Percentiles rank a stretch among this genome's conserved stretches.
Conservation (phyloP, 2,329 filamentous ascomycete genomes). For the Clarireedia sp. region DNA sequence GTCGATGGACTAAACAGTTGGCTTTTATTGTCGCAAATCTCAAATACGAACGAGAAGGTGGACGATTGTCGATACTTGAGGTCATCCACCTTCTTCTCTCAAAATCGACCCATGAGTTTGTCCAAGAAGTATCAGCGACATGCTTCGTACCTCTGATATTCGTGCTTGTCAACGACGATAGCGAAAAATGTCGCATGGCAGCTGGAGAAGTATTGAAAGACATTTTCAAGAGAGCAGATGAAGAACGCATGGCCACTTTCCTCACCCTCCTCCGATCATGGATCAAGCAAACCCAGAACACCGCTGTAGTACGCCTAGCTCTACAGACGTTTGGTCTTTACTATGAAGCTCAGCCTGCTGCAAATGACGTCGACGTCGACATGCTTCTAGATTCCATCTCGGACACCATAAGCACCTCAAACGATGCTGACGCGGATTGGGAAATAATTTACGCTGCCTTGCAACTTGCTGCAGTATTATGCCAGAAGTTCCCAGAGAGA, state of each 20-base stretch:
- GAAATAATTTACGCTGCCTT: conserved; percentile 70
- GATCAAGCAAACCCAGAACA: conserved; percentile 67
- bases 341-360: conserved; percentile 58
- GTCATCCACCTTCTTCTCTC: conserved; percentile 76
- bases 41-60: conserved; percentile 81
- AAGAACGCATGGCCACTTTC: conserved; percentile 63
- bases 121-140: conserved; percentile 71
- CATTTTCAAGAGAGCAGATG: conserved; percentile 70
- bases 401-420: conserved; percentile 42
- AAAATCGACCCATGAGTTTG: conserved; percentile 74
- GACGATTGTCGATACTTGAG: conserved; percentile 88
- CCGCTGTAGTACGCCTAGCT: conserved; percentile 61
- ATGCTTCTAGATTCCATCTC: conserved; percentile 46
- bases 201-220: conserved; percentile 73
- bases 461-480: conserved; percentile 59
- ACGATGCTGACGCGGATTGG: conserved; percentile 52
- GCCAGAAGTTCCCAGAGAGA: conserved; percentile 54
- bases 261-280: conserved; percentile 64
- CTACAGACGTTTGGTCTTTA: conserved; percentile 78
- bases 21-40: conserved; percentile 85
- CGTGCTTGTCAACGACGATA: conserved; percentile 81
- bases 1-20: conserved; percentile 81
- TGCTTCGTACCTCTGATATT: conserved; percentile 84
- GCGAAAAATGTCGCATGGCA: conserved; percentile 74
- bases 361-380: conserved; percentile 48